These are phyloP conservation scores for Fonsecaea nubica DNA, from an alignment of 2,329 filamentous ascomycete genomes.

Conservation along the genomic window DNA sequence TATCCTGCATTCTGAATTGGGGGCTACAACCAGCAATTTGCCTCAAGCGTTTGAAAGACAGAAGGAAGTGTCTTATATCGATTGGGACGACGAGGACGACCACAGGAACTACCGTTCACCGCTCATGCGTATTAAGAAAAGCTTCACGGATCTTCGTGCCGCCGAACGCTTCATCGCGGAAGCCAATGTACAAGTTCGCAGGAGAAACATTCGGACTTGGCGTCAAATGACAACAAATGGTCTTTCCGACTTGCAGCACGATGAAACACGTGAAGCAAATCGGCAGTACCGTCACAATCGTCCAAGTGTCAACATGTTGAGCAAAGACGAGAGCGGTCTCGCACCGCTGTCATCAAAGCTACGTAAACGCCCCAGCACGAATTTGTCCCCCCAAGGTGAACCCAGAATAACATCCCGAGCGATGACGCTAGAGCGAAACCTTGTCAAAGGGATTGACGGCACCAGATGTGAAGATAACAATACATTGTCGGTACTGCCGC, in stretches of 20 bases:
- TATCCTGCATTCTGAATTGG: background rate
- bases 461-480: background rate
- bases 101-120: constrained; percentile 3
- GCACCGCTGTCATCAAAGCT: background rate
- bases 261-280: background rate
- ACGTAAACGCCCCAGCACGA: constrained; percentile 9
- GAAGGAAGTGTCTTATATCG: constrained; percentile 35
- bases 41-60: background rate
- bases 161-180: constrained; percentile 33
- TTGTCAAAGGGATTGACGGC: background rate
- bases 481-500: background rate
- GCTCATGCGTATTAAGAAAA: constrained; percentile 31
- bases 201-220: background rate
- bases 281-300: background rate
- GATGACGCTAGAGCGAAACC: background rate
- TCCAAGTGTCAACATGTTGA: background rate
- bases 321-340: background rate
- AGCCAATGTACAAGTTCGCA: constrained; percentile 1
- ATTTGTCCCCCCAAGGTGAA: background rate
- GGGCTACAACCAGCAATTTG: background rate
- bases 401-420: background rate
- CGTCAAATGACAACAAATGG: background rate
- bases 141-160: constrained; percentile 31
- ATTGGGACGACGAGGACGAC: constrained; percentile 34
- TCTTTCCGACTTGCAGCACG: background rate